These are phyloP conservation scores for Xerocomellus amylosporus DNA, from an alignment of 768 basidiomycete species.

Conservation along the genomic window DNA sequence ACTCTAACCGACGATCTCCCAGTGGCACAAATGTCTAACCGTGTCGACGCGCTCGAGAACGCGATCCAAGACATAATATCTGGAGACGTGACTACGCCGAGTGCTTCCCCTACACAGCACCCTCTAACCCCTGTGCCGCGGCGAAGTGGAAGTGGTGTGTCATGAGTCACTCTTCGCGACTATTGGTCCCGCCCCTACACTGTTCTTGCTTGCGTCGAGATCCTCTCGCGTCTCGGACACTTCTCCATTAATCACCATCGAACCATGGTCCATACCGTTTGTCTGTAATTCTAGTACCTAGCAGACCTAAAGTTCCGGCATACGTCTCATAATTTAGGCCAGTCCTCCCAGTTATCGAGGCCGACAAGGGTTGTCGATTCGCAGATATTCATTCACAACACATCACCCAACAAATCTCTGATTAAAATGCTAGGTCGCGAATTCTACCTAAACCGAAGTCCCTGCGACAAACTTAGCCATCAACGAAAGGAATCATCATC, in stretches of 20 bases:
- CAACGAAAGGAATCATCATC: constrained; percentile 9
- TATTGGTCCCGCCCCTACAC: constrained; percentile 10
- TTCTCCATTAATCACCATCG: constrained; percentile 19
- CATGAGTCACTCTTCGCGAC: constrained; percentile 9
- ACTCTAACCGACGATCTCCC: constrained; percentile 12
- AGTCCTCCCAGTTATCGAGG: neutral
- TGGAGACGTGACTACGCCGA: constrained; percentile 51
- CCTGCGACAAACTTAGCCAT: constrained; percentile 4
- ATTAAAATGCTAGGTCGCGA: constrained; percentile 6
- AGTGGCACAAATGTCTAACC: constrained; percentile 93
- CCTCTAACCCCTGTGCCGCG: constrained; percentile 36
- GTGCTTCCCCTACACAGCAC: constrained; percentile 55
- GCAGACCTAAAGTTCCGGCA: neutral
- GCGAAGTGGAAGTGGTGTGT: constrained; percentile 40
- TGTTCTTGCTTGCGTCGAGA: constrained; percentile 17
- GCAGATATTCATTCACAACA: neutral
- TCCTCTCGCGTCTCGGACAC: constrained; percentile 1
- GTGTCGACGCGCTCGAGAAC: constrained; percentile 86
- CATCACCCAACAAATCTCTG: constrained; percentile 2
- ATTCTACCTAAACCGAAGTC: constrained; percentile 8
- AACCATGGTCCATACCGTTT: constrained; percentile 11
- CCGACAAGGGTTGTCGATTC: neutral
- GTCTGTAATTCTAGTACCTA: constrained; percentile 13
- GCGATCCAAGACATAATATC: constrained; percentile 93
- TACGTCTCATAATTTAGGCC: neutral